Conservation (phyloP, 257 asterid genomes). For the Leonotis leonurus region DNA sequence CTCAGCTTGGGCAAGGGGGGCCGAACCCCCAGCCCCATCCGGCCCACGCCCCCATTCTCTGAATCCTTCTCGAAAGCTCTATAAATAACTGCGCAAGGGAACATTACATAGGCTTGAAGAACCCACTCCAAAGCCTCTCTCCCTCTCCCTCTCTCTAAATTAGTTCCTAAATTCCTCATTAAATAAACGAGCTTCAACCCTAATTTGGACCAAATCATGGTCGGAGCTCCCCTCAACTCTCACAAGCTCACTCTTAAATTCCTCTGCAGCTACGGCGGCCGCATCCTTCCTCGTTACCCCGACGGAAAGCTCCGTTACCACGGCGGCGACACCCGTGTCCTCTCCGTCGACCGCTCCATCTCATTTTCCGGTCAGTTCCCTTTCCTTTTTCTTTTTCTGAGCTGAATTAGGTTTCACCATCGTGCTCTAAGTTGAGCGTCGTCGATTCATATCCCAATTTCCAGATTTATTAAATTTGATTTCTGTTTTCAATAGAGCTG, state of each 20-base stretch:
- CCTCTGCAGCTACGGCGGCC: constrained; percentile 86
- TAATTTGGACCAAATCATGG: constrained; percentile 29
- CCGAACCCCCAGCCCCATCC: background rate
- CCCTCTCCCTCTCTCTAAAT: background rate
- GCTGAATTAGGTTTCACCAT: background rate
- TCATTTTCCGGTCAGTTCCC: constrained; percentile 51
- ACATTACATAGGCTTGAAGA: constrained; percentile 60
- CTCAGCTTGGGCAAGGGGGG: background rate
- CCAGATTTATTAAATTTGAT: background rate
- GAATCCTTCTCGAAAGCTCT: constrained; percentile 11
- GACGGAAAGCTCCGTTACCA: constrained; percentile 90
- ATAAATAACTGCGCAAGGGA: constrained; percentile 39
- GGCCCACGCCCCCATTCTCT: background rate
- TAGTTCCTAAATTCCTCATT: background rate
- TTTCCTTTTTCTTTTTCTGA: background rate
- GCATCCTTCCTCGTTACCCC: constrained; percentile 73
- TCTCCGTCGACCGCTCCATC: constrained; percentile 65
- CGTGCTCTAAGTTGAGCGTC: background rate
- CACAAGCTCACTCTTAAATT: constrained; percentile 28
- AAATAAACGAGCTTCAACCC: constrained; percentile 10
- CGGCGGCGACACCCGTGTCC: constrained; percentile 88
- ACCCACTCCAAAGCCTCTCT: constrained; percentile 25
- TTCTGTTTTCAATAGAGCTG: constrained; percentile 38
- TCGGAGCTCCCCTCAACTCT: constrained; percentile 32
- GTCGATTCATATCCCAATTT: background rate